Conservation (phyloP, 2,329 filamentous ascomycete genomes). For the Fusarium ramigenum region DNA sequence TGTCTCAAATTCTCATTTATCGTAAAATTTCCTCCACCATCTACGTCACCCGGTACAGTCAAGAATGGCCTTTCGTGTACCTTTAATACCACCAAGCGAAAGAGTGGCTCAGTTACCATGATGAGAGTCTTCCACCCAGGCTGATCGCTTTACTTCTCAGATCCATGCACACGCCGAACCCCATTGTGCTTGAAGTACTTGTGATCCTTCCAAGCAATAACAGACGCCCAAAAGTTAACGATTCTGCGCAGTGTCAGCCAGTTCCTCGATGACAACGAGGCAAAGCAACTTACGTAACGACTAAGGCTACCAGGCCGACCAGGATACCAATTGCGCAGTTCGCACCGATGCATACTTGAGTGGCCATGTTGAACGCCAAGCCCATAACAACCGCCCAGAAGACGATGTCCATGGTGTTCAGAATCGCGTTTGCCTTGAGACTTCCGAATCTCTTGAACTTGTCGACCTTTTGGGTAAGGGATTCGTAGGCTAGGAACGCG, state of each 20-base stretch:
- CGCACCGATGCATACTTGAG: slow-evolving; percentile 14
- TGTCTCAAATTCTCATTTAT: too few relatives aligned
- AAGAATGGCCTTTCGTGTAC: too few relatives aligned
- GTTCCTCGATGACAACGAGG: not conserved
- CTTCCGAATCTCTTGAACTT: slow-evolving; percentile 32
- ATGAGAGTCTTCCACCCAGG: too few relatives aligned
- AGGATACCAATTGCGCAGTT: slow-evolving; percentile 26
- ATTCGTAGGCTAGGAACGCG: slow-evolving; percentile 25
- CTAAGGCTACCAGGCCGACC: slow-evolving; percentile 6
- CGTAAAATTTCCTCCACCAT: too few relatives aligned
- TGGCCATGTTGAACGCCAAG: slow-evolving; percentile 27
- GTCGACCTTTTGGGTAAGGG: slow-evolving; percentile 42
- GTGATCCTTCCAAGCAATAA: slow-evolving; percentile 16
- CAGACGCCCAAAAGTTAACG: slow-evolving; percentile 12
- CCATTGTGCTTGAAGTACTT: slow-evolving; percentile 1
- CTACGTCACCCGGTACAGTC: too few relatives aligned
- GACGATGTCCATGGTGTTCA: slow-evolving; percentile 40
- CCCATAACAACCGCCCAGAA: slow-evolving; percentile 43
- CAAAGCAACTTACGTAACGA: slow-evolving; percentile 12
- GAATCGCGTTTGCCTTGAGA: slow-evolving; percentile 36
- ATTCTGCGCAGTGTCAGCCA: not conserved
- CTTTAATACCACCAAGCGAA: too few relatives aligned
- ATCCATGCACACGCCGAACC: not conserved
- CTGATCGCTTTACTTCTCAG: too few relatives aligned
- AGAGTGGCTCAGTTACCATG: too few relatives aligned